Evolutionary conservation across 2,329 filamentous ascomycete species (phyloP).

Genomic region (Ophiostoma fasciatum): DNA sequence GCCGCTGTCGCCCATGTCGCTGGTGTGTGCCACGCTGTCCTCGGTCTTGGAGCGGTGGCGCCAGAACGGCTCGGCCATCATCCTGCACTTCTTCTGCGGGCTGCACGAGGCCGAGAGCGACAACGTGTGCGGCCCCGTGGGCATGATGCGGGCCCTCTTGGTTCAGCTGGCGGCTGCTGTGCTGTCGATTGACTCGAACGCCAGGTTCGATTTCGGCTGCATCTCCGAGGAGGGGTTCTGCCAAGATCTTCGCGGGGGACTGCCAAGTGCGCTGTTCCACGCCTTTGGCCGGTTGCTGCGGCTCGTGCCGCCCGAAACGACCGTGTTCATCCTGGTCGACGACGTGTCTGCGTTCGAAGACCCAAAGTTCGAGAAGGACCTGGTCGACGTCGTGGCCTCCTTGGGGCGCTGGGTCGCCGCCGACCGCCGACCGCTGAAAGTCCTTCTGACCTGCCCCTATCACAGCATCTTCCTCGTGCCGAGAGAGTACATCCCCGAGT

Average conservation of each 20-base stretch:
- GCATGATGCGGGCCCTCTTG: conserved; percentile 5
- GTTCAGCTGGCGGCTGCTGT: conserved; percentile 13
- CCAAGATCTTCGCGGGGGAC: background rate
- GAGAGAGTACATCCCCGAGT: background rate
- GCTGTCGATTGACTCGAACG: background rate
- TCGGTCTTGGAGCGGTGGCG: background rate
- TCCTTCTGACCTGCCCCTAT: conserved; percentile 2
- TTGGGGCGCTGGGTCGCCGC: background rate
- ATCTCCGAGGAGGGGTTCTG: background rate
- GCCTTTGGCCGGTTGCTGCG: background rate
- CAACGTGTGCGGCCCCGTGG: conserved; percentile 1
- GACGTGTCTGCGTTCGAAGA: conserved; percentile 1
- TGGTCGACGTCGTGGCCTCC: background rate
- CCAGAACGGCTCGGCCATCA: background rate
- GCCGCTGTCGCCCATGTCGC: conserved; percentile 4
- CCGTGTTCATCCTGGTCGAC: conserved; percentile 2
- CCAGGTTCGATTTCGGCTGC: background rate
- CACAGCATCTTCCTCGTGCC: background rate
- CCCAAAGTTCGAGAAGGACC: background rate
- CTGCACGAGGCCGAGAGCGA: background rate
- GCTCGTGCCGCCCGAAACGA: background rate
- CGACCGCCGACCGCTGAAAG: background rate
- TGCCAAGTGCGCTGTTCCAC: background rate
- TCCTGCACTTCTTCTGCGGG: conserved; percentile 6
- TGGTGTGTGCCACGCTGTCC: conserved; percentile 3